A percentile compares a stretch with the other conserved stretches of the same genome.
Conservation (phyloP, 768 basidiomycete species). For the Kwoniella shandongensis region DNA sequence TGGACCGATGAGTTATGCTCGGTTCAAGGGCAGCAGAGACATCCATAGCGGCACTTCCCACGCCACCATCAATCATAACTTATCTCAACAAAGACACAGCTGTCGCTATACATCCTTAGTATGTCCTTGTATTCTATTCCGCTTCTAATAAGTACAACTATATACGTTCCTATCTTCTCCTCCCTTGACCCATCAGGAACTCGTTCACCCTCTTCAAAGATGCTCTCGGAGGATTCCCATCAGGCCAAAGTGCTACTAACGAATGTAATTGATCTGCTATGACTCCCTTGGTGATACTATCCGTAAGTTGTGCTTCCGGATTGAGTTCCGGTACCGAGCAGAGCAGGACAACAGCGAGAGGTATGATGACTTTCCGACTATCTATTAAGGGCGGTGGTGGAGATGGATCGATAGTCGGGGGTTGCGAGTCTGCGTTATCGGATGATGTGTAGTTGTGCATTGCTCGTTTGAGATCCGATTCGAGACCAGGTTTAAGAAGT, state of each 20-base stretch:
- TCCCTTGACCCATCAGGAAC: conserved; percentile 59
- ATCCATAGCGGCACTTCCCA: no score
- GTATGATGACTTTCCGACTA: conserved; percentile 28
- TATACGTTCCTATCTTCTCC: neutral
- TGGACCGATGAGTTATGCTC: no score
- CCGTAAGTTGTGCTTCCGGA: neutral
- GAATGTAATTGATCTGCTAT: conserved; percentile 78
- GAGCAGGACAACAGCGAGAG: conserved; percentile 24
- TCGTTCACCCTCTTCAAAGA: conserved; percentile 79
- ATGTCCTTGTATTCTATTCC: no score
- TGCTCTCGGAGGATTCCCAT: conserved; percentile 77
- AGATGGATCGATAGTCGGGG: neutral
- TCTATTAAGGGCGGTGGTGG: conserved; percentile 3
- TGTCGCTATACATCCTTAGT: no score
- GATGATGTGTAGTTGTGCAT: neutral
- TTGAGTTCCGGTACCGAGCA: conserved; percentile 13
- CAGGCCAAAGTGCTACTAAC: conserved; percentile 73
- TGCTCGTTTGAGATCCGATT: conserved; percentile 4
- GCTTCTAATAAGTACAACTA: no score
- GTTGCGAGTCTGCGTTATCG: neutral
- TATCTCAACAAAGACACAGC: no score
- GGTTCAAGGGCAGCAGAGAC: no score
- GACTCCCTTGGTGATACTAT: conserved; percentile 60
- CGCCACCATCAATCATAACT: no score
- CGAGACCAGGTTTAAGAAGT: conserved; percentile 14